Evolutionary conservation across 345 rosid genomes (phyloP).

Genomic region (Eucalyptus cloeziana): DNA sequence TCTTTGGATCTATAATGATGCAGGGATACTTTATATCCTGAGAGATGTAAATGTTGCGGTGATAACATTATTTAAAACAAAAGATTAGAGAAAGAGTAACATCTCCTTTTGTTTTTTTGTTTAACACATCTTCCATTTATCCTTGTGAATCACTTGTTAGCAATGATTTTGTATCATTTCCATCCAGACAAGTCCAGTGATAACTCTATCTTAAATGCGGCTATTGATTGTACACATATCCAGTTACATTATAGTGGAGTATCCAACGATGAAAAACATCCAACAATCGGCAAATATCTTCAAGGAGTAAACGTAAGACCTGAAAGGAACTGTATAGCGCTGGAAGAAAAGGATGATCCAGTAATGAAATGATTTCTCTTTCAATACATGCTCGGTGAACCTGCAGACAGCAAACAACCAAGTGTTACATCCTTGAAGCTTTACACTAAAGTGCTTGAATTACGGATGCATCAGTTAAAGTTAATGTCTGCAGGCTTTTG

Average conservation of each 20-base stretch:
- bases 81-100: neutral
- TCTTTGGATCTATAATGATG: neutral
- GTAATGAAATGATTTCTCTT: constrained; percentile 78
- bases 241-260: neutral
- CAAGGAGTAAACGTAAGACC: constrained; percentile 23
- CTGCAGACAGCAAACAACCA: neutral
- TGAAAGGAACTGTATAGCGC: constrained; percentile 83
- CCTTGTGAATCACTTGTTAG: neutral
- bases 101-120: neutral
- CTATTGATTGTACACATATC: neutral
- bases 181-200: neutral
- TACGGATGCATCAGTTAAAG: neutral
- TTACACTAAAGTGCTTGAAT: neutral
- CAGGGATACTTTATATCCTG: neutral
- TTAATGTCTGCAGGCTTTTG: neutral
- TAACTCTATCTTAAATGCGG: neutral
- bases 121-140: neutral
- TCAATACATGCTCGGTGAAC: constrained; percentile 94
- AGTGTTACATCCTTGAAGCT: neutral
- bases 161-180: neutral
- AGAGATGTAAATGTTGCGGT: neutral
- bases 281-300: neutral
- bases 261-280: neutral
- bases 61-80: neutral
- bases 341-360: constrained; percentile 98